A percentile compares a stretch with the other conserved stretches of the same genome.
Conservation (phyloP, 2,329 filamentous ascomycete genomes). For the Teratosphaeria nubilosa region DNA sequence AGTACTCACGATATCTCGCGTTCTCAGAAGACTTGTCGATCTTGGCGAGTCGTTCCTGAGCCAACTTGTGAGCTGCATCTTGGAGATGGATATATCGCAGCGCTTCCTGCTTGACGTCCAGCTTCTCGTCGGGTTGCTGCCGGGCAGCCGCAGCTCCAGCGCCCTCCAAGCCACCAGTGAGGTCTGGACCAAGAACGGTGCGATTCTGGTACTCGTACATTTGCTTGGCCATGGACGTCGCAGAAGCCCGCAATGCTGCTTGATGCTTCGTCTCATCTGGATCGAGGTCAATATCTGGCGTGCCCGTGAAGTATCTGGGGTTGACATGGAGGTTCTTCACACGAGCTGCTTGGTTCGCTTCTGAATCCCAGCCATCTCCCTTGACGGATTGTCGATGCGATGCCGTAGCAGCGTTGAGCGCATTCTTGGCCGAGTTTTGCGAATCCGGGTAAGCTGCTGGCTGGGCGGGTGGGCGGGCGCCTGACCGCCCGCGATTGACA, state of each 20-base stretch:
- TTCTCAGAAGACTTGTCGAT: constrained; percentile 59
- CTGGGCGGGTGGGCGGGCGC: constrained; percentile 44
- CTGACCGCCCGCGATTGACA: constrained; percentile 53
- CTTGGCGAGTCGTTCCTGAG: constrained; percentile 71
- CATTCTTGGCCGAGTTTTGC: constrained; percentile 53
- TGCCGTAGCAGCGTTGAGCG: constrained; percentile 61
- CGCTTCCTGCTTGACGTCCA: constrained; percentile 45
- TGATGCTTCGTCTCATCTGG: constrained; percentile 62
- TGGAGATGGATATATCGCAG: constrained; percentile 56
- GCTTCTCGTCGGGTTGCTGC: constrained; percentile 12
- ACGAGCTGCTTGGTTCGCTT: constrained; percentile 50
- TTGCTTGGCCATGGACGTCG: constrained; percentile 77
- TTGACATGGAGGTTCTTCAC: constrained; percentile 58
- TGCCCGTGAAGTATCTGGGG: constrained; percentile 66
- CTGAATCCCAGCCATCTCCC: constrained; percentile 33
- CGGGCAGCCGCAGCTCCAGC: constrained; percentile 19
- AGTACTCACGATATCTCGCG: constrained; percentile 64
- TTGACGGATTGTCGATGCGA: constrained; percentile 41
- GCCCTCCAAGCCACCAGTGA: constrained; percentile 10
- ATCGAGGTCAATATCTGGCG: constrained; percentile 62
- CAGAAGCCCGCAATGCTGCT: constrained; percentile 68
- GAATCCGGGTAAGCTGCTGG: constrained; percentile 44
- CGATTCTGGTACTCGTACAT: constrained; percentile 61
- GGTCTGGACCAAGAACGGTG: constrained; percentile 6
- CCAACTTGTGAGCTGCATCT: constrained; percentile 76